Percentiles rank a stretch among this genome's conserved stretches.
These are phyloP conservation scores for Lepidium didymum DNA, from an alignment of 345 rosid genomes.

Conservation along the genomic window DNA sequence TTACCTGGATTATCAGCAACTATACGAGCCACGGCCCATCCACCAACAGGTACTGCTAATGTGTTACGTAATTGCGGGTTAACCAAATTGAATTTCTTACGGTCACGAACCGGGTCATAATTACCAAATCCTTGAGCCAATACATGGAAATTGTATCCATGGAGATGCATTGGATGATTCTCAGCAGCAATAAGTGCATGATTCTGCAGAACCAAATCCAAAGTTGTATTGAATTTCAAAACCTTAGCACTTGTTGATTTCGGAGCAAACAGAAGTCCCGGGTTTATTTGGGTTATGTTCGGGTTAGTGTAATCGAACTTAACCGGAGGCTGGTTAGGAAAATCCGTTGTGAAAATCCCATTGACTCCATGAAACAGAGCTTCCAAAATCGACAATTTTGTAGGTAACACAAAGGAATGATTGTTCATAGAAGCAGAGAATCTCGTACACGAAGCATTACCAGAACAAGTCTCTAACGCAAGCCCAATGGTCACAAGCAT, in stretches of 20 bases:
- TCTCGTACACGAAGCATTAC: conserved; percentile 45
- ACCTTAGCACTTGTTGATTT: conserved; percentile 57
- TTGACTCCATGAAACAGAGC: conserved; percentile 44
- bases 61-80: conserved; percentile 75
- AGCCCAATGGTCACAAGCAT: conserved; percentile 70
- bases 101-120: conserved; percentile 39
- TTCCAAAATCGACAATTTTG: conserved; percentile 46
- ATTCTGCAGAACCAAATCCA: conserved; percentile 72
- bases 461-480: conserved; percentile 38
- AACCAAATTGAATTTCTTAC: conserved; percentile 45
- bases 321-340: conserved; percentile 55
- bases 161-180: conserved; percentile 87
- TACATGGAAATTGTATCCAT: conserved; percentile 74
- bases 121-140: conserved; percentile 92
- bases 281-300: conserved; percentile 17
- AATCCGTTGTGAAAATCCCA: conserved; percentile 60
- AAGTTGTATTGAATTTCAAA: conserved; percentile 62
- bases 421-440: conserved; percentile 79
- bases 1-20: conserved; percentile 79
- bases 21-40: conserved; percentile 84
- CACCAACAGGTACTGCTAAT: conserved; percentile 71
- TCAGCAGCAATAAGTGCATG: conserved; percentile 51
- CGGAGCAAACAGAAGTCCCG: conserved; percentile 32
- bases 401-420: conserved; percentile 49
- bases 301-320: conserved; percentile 59